phyloP scores from a whole-genome alignment of 306 rosid genomes.

The Delonix regia region DNA sequence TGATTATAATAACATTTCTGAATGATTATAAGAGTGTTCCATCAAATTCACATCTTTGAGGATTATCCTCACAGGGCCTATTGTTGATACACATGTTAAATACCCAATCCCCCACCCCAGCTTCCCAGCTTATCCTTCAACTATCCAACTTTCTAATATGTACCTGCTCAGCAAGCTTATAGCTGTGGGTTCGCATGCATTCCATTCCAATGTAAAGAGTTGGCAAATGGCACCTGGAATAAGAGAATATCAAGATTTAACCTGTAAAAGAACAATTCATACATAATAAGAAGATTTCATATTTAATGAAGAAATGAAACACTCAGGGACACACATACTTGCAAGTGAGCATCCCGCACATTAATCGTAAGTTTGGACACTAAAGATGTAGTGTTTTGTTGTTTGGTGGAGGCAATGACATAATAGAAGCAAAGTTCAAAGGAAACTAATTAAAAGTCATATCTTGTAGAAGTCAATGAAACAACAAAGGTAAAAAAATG shows the following conservation, averaged over 20 bases:
- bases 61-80: background rate
- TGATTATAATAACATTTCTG: background rate
- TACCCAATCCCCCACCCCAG: background rate
- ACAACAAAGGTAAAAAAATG: constrained; percentile 2
- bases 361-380: constrained; percentile 10
- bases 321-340: constrained; percentile 1
- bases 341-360: constrained; percentile 11
- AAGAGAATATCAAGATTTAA: constrained; percentile 72
- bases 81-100: background rate
- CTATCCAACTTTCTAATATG: constrained; percentile 7
- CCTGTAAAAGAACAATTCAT: constrained; percentile 57
- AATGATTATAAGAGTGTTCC: background rate
- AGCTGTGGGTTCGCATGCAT: constrained; percentile 98
- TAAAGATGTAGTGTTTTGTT: constrained; percentile 1
- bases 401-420: background rate
- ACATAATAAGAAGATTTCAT: constrained; percentile 54
- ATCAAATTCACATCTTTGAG: background rate
- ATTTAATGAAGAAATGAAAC: background rate
- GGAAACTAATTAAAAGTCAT: background rate
- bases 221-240: constrained; percentile 98
- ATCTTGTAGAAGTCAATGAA: background rate
- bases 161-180: constrained; percentile 98
- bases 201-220: constrained; percentile 98
- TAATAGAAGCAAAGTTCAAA: background rate
- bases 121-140: background rate